These are phyloP conservation scores for Salvia sclarea DNA, from an alignment of 305 asterid species.

Conservation along the genomic window DNA sequence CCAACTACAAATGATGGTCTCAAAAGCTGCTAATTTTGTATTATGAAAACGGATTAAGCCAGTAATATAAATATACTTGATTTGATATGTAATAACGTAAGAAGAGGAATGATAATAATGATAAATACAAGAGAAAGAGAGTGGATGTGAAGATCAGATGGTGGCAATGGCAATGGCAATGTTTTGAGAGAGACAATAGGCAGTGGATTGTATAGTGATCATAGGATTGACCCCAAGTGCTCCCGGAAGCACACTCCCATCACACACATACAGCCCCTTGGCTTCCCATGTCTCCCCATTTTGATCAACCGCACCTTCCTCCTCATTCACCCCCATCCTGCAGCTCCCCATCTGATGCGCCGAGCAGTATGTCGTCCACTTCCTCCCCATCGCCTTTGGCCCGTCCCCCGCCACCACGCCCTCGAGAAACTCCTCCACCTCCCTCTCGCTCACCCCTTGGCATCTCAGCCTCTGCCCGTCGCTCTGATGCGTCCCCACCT, in stretches of 20 bases:
- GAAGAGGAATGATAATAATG: no score
- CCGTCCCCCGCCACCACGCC: constrained; percentile 60
- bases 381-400: constrained; percentile 51
- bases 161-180: no score
- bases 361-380: constrained; percentile 66
- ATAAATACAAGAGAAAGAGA: no score
- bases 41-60: no score
- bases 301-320: constrained; percentile 71
- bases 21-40: no score
- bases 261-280: constrained; percentile 72
- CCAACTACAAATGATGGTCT: no score
- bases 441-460: constrained; percentile 42
- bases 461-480: constrained; percentile 68
- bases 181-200: constrained; percentile 61
- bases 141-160: no score
- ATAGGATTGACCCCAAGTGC: constrained; percentile 94
- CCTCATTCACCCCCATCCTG: constrained; percentile 64
- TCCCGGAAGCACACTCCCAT: constrained; percentile 77
- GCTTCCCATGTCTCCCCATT: constrained; percentile 97
- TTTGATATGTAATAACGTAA: no score
- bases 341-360: constrained; percentile 73
- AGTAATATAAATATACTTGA: no score
- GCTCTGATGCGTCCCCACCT: constrained; percentile 81
- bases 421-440: constrained; percentile 57
- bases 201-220: constrained; percentile 82